These are phyloP conservation scores for Russula brevipes DNA, from an alignment of 768 basidiomycete species.

Conservation along the genomic window DNA sequence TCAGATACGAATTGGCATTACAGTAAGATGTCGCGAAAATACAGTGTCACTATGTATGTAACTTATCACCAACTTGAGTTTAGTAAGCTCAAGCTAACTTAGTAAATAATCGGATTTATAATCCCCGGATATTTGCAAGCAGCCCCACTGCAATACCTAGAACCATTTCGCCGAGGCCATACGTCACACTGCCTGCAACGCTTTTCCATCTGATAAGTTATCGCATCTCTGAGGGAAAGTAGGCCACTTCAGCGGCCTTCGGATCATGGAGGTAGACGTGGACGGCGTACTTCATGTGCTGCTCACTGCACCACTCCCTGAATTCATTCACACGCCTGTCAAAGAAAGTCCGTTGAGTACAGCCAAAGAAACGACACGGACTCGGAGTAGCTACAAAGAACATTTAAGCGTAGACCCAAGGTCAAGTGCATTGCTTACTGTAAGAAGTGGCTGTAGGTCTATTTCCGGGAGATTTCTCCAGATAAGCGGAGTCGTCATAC, in stretches of 20 bases:
- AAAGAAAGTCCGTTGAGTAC: background rate
- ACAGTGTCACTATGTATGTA: too few relatives aligned
- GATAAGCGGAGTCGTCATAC: too few relatives aligned
- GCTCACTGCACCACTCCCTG: constrained; percentile 11
- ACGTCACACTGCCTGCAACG: background rate
- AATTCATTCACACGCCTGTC: background rate
- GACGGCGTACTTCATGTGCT: constrained; percentile 4
- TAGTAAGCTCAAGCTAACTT: too few relatives aligned
- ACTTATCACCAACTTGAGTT: too few relatives aligned
- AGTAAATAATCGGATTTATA: too few relatives aligned
- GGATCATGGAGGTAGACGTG: background rate
- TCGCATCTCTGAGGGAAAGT: background rate
- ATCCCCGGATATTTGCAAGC: background rate
- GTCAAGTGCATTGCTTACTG: background rate
- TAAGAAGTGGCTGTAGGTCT: background rate
- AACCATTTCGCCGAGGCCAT: constrained; percentile 4
- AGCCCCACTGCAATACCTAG: background rate
- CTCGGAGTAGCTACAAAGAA: too few relatives aligned
- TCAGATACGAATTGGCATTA: too few relatives aligned
- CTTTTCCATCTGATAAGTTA: background rate
- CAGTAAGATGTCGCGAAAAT: too few relatives aligned
- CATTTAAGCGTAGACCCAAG: too few relatives aligned
- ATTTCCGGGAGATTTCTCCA: too few relatives aligned
- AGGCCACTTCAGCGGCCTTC: background rate
- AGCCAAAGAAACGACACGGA: background rate